phyloP scores from a whole-genome alignment of 2,329 filamentous ascomycete species.

The Bipolaris gigantea region DNA sequence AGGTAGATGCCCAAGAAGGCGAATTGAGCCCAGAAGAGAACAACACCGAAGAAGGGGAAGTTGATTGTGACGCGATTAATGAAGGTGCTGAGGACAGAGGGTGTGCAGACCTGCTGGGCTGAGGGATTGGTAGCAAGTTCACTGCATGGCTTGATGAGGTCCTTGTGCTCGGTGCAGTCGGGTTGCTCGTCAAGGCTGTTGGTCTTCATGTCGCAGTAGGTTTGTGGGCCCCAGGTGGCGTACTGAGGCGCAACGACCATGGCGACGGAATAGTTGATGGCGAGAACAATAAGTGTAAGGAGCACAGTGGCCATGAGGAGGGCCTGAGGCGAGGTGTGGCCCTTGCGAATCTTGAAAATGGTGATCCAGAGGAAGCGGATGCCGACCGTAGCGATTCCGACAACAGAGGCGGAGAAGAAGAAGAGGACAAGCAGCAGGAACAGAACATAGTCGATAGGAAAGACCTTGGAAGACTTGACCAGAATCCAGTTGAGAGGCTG shows the following conservation, averaged over 20 bases:
- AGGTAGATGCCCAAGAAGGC: constrained; percentile 83
- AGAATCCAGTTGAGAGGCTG: constrained; percentile 93
- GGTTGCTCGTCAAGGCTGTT: constrained; percentile 66
- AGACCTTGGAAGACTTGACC: constrained; percentile 76
- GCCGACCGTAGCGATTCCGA: constrained; percentile 82
- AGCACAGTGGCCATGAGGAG: constrained; percentile 88
- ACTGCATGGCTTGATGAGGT: constrained; percentile 78
- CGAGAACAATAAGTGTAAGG: constrained; percentile 84
- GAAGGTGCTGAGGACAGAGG: constrained; percentile 87
- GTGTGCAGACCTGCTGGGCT: constrained; percentile 83
- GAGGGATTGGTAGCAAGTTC: constrained; percentile 71
- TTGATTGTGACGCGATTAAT: constrained; percentile 90
- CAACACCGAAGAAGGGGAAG: constrained; percentile 89
- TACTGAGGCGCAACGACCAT: constrained; percentile 98
- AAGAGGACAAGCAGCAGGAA: constrained; percentile 83
- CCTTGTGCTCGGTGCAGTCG: constrained; percentile 71
- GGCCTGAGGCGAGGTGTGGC: constrained; percentile 87
- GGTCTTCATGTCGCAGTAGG: constrained; percentile 78
- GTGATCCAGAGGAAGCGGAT: constrained; percentile 96
- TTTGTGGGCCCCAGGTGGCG: constrained; percentile 90
- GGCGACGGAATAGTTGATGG: constrained; percentile 87
- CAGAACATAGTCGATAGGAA: constrained; percentile 89
- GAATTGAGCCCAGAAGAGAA: constrained; percentile 98
- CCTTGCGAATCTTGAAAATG: constrained; percentile 87
- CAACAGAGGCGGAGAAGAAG: constrained; percentile 85